phyloP scores from a whole-genome alignment of 1,139 yeast genomes.

The Petasospora rhodanensis region DNA sequence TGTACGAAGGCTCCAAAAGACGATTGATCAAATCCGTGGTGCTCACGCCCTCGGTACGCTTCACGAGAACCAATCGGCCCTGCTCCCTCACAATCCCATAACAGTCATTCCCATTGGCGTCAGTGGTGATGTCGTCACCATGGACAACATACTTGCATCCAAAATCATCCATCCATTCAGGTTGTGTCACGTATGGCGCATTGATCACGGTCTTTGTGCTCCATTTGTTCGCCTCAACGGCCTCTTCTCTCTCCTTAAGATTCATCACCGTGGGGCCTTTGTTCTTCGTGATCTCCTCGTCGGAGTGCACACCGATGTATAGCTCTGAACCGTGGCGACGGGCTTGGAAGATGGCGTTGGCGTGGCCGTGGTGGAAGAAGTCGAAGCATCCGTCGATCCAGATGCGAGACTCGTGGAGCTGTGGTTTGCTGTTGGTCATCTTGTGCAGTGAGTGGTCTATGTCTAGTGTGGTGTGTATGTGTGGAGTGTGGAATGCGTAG shows the following conservation, averaged over 20 bases:
- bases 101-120: slow-evolving; percentile 91
- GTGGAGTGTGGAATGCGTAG: too few relatives aligned
- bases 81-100: slow-evolving; percentile 77
- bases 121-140: slow-evolving; percentile 96
- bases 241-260: slow-evolving; percentile 68
- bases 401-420: slow-evolving; percentile 33
- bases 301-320: slow-evolving; percentile 87
- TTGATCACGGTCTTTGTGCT: slow-evolving; percentile 62
- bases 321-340: slow-evolving; percentile 70
- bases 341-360: slow-evolving; percentile 95
- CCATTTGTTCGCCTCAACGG: slow-evolving; percentile 93
- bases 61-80: slow-evolving; percentile 85
- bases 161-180: slow-evolving; percentile 66
- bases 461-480: too few relatives aligned
- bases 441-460: too few relatives aligned
- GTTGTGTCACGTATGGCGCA: slow-evolving; percentile 97
- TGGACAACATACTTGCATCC: slow-evolving; percentile 89
- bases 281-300: slow-evolving; percentile 73
- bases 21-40: slow-evolving; percentile 96
- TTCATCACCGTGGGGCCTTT: slow-evolving; percentile 96
- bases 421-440: not conserved
- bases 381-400: slow-evolving; percentile 99
- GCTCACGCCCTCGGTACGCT: slow-evolving; percentile 88
- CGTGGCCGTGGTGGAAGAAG: slow-evolving; percentile 96
- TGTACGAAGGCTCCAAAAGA: slow-evolving; percentile 49